These are phyloP conservation scores for Coriolopsis trogii DNA, from an alignment of 1,284 basidiomycete genomes.

Conservation along the genomic window DNA sequence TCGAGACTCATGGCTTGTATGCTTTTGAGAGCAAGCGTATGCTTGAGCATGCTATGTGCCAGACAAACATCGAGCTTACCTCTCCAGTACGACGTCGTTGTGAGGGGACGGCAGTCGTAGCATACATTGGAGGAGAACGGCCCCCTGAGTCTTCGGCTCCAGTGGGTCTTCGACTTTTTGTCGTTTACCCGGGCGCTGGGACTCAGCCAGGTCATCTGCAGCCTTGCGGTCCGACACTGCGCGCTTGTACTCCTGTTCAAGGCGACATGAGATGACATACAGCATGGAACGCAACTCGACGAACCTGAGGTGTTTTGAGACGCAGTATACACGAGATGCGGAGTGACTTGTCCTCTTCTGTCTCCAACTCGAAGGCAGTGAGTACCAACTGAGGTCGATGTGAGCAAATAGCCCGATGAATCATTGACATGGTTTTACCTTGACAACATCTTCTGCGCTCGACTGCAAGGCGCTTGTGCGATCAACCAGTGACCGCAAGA, in stretches of 20 bases:
- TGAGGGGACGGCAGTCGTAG: slow-evolving; percentile 68
- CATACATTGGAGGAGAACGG: slow-evolving; percentile 82
- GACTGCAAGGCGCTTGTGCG: slow-evolving; percentile 53
- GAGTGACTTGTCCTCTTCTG: slow-evolving; percentile 38
- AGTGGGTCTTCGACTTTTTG: slow-evolving; percentile 37
- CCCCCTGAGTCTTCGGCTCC: slow-evolving; percentile 83
- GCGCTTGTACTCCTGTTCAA: slow-evolving; percentile 41
- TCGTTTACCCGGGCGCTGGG: slow-evolving; percentile 21
- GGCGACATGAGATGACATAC: neutral
- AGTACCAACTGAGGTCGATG: slow-evolving; percentile 51
- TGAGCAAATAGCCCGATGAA: neutral
- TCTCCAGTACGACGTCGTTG: slow-evolving; percentile 67
- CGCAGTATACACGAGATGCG: slow-evolving; percentile 54
- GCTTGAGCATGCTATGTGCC: neutral
- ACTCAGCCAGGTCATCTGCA: slow-evolving; percentile 13
- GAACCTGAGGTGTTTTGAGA: slow-evolving; percentile 41
- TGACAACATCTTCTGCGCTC: slow-evolving; percentile 44
- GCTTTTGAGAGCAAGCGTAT: slow-evolving; percentile 39
- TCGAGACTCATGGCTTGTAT: slow-evolving; percentile 61
- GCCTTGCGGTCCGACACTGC: slow-evolving; percentile 12
- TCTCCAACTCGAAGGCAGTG: slow-evolving; percentile 60
- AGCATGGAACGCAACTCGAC: neutral
- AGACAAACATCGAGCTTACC: slow-evolving; percentile 44
- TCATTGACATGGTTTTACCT: slow-evolving; percentile 41
- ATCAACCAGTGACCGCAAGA: slow-evolving; percentile 76